phyloP scores from a whole-genome alignment of 148 eudicot genomes.

The Agrostemma githago region DNA sequence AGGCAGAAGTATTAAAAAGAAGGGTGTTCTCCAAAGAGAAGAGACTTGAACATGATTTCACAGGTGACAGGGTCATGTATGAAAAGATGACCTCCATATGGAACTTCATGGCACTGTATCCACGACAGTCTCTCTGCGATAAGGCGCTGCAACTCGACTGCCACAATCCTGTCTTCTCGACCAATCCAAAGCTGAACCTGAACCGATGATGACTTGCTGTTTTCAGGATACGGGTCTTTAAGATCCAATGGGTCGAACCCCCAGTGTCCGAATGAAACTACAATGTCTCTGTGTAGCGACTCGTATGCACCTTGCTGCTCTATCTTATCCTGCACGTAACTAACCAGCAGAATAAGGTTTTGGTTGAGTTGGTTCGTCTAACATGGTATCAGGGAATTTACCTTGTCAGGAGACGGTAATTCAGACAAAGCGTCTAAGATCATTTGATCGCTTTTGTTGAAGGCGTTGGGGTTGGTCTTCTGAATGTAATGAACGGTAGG shows the following conservation, averaged over 20 bases:
- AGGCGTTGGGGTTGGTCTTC: constrained; percentile 27
- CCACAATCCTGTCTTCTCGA: constrained; percentile 28
- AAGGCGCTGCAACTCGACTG: constrained; percentile 19
- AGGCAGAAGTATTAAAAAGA: not conserved
- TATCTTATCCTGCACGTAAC: constrained; percentile 25
- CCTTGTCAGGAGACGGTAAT: constrained; percentile 26
- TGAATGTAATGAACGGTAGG: constrained; percentile 11
- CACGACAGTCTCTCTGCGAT: constrained; percentile 33
- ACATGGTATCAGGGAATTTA: not conserved
- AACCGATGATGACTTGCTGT: not conserved
- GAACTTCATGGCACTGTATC: constrained; percentile 34
- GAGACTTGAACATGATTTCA: constrained; percentile 31
- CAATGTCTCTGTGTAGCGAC: constrained; percentile 28
- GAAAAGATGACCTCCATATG: constrained; percentile 34
- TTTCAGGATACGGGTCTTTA: constrained; percentile 26
- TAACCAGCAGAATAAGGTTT: too few relatives aligned
- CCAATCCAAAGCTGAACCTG: constrained; percentile 39
- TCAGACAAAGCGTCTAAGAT: not conserved
- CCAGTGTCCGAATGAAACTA: constrained; percentile 30
- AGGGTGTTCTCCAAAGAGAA: constrained; percentile 23
- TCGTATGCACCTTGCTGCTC: constrained; percentile 35
- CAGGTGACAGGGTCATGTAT: constrained; percentile 26
- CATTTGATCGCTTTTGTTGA: constrained; percentile 19
- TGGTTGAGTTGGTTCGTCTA: too few relatives aligned
- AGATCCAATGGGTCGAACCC: constrained; percentile 39